phyloP scores from a whole-genome alignment of 768 basidiomycete genomes.

The Boletales sp. region DNA sequence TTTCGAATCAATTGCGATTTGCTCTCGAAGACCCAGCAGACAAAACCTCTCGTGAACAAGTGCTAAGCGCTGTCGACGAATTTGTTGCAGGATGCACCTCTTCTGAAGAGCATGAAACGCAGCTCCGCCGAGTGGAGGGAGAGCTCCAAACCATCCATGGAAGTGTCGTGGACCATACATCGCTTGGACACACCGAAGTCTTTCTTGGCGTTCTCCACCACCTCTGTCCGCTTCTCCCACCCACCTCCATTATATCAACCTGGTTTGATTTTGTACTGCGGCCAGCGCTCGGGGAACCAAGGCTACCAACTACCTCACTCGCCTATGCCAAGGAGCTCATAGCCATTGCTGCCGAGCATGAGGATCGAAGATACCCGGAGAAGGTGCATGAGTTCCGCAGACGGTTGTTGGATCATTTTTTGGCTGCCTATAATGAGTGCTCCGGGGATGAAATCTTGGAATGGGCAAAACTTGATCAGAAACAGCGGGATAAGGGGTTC shows the following conservation, averaged over 20 bases:
- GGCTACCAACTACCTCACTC: slow-evolving; percentile 53
- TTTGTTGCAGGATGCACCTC: slow-evolving; percentile 51
- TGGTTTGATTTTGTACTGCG: slow-evolving; percentile 84
- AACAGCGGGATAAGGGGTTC: slow-evolving; percentile 54
- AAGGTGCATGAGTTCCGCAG: slow-evolving; percentile 65
- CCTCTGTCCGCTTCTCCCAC: slow-evolving; percentile 56
- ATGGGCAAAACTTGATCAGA: slow-evolving; percentile 63
- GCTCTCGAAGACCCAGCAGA: slow-evolving; percentile 54
- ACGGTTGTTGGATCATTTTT: slow-evolving; percentile 65
- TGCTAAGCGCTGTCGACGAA: slow-evolving; percentile 50
- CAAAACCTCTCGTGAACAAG: slow-evolving; percentile 45
- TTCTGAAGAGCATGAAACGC: slow-evolving; percentile 41
- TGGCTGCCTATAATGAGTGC: slow-evolving; percentile 73
- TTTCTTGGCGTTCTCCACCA: slow-evolving; percentile 66
- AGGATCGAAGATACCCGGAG: slow-evolving; percentile 41
- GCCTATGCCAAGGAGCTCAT: slow-evolving; percentile 72
- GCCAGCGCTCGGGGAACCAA: slow-evolving; percentile 73
- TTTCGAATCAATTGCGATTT: slow-evolving; percentile 52
- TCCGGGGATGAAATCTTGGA: slow-evolving; percentile 73
- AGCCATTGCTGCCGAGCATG: slow-evolving; percentile 52
- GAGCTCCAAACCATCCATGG: slow-evolving; percentile 63
- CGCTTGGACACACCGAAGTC: slow-evolving; percentile 57
- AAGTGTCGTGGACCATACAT: slow-evolving; percentile 62
- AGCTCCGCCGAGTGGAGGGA: slow-evolving; percentile 55
- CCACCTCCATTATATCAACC: slow-evolving; percentile 63